Base-by-base conservation (phyloP, 257 asterid genomes). In the Petunia axillaris region DNA sequence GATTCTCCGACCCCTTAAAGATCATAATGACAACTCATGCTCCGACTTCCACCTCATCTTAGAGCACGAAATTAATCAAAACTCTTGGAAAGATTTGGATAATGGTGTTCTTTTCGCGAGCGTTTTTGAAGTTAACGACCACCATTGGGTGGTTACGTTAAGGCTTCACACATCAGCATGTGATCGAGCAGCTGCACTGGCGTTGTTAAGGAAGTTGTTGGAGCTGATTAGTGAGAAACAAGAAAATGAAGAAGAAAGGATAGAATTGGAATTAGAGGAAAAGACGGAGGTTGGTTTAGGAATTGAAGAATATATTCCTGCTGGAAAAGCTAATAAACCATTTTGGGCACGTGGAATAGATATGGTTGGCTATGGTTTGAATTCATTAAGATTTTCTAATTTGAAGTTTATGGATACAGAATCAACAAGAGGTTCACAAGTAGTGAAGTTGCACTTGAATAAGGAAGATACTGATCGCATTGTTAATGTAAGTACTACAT, bases 331-430 rank as follows among this genome's bases (percentile, higher is more conserved):
- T 35, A 86, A 81, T 43, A 95, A 93, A 80, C 90, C 93, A 4
- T 82, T 95, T 79, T 95, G 99, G 99, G 98, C 96, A 2, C 89
- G 97, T 35, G 99, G 98, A 48, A 81, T 91, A 43, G 97, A 95
- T 78, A 88, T 93, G 94, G 81, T 93, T 8, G 97, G 98, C 0
- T 93, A 90, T 82, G 87, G 98, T 11, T 82, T 95, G 82, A 95
- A 95, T 83, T 90, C 95, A 4, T 84, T 93, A 8, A 87, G 98
- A 86, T 74, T 92, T 70, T 57, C 93, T 0, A 92, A 88, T 88
- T 79, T 95, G 53, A 74, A 39, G 5, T 93, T 95, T 54, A 44
- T 79, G 86, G 93, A 95, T 44, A 40, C 84, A 0, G 86, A 60
- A n/a, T 78, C 93, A 0, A 89, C 92, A 0, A 82, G 97, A 75